Conservation (phyloP, 495 filamentous ascomycete species). For the Lindgomyces ingoldianus region DNA sequence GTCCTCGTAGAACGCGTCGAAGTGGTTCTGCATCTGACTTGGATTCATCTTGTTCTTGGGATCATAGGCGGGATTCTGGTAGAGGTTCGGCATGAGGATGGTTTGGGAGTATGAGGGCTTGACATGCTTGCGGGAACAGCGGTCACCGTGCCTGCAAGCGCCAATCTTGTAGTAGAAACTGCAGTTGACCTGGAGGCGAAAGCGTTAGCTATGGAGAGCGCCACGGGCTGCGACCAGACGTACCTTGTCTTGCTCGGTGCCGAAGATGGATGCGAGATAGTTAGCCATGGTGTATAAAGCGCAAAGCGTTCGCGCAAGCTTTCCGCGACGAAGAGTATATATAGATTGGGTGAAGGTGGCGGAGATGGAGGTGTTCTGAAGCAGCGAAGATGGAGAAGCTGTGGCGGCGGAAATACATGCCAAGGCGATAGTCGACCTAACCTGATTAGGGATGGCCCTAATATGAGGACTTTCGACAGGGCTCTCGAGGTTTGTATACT, state of each 20-base stretch:
- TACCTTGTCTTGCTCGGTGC: slow-evolving; percentile 97
- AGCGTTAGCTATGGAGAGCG: slow-evolving; percentile 16
- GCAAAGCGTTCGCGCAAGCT: neutral
- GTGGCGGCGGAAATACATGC: neutral
- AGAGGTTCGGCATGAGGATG: slow-evolving; percentile 95
- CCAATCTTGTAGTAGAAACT: slow-evolving; percentile 96
- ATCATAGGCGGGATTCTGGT: slow-evolving; percentile 98
- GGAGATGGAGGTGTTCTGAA: neutral
- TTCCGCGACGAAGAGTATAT: neutral
- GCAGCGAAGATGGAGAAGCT: neutral
- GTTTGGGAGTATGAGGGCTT: slow-evolving; percentile 98
- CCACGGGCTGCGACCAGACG: neutral
- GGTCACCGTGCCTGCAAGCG: slow-evolving; percentile 96
- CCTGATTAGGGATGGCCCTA: too few species aligned
- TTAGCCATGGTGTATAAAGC: slow-evolving; percentile 69
- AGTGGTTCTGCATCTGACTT: slow-evolving; percentile 94
- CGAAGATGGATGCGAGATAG: slow-evolving; percentile 99
- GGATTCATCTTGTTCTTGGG: slow-evolving; percentile 95
- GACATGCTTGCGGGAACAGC: slow-evolving; percentile 96
- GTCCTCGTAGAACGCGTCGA: slow-evolving; percentile 99
- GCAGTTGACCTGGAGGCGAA: slow-evolving; percentile 56
- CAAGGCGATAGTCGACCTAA: too few species aligned
- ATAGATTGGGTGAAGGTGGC: neutral
- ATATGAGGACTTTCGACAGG: slow-evolving; percentile 1
- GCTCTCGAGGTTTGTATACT: slow-evolving; percentile 11